Base-by-base conservation (phyloP, 306 rosid species). In the Cucumis melo region DNA sequence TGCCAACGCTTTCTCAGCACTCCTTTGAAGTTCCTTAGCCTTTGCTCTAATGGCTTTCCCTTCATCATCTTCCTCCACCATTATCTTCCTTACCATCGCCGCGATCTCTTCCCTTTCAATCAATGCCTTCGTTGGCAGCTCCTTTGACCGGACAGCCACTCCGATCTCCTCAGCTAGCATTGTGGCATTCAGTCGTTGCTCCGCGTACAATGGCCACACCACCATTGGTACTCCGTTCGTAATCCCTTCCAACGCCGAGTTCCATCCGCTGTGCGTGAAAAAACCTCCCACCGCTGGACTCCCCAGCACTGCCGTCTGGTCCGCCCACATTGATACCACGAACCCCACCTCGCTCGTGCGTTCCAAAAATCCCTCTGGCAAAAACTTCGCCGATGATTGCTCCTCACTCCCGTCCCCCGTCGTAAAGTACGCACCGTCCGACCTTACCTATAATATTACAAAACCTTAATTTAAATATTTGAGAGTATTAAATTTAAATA, bases 171-270 rank as follows among this genome's bases (percentile, higher is more conserved):
- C 87, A 24, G 71, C 78, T 19, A 86, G 17, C 81, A 86, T 9
- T 10, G 84, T 67, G 0, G 92, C 90, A 23, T 81, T 88, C 84
- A 88, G 73, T 60, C 77, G 58, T 50, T 88, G 88, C 85, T 88
- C 90, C 0, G 90, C 83, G 7, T 88, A 86, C 0, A 88, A 48
- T 0, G 92, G 92, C 90, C 92, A 88, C 8, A 83, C 87, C 0
- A 88, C 34, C 78, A 88, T 76, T 0, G 90, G 88, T 27, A 84
- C 78, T 7, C 88, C 90, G 6, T 80, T 86, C 0, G 79, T 78
- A 10, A 86, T 10, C 24, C 90, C 75, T 59, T 86, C 92, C 1
- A 88, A 76, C 6, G 80, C 12, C 0, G 92, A 88, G 74, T 74
- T 78, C 90, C 88, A 86, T 0, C 90, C 92, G 23, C 85, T 80